A percentile compares a stretch with the other conserved stretches of the same genome.
phyloP scores from a whole-genome alignment of 345 rosid genomes.

The Euphorbia lathyris region DNA sequence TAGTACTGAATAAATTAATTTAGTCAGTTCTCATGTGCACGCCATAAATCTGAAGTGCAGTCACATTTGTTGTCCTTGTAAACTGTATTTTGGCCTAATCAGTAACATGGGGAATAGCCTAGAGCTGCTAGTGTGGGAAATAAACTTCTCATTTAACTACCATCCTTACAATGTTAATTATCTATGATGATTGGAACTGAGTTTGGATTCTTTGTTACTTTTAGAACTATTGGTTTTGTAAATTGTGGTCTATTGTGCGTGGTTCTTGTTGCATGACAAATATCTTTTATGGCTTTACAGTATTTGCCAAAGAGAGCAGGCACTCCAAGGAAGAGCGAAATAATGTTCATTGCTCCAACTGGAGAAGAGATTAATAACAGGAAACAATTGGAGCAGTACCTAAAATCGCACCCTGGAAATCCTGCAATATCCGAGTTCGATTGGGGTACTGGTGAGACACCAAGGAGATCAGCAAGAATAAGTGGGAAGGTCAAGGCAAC shows the following conservation, averaged over 20 bases:
- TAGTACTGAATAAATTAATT: background rate
- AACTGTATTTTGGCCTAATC: background rate
- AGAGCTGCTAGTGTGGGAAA: too few species aligned
- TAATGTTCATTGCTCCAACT: constrained; percentile 68
- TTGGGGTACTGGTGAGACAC: constrained; percentile 80
- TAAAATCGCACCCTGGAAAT: constrained; percentile 65
- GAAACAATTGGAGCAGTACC: constrained; percentile 74
- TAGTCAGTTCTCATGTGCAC: background rate
- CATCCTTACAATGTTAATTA: too few species aligned
- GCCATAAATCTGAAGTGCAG: background rate
- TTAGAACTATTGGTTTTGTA: too few species aligned
- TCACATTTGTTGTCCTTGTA: background rate
- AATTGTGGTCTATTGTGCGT: background rate
- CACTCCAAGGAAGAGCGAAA: constrained; percentile 60
- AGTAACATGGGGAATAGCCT: too few species aligned
- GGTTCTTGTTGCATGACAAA: background rate
- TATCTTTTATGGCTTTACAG: constrained; percentile 32
- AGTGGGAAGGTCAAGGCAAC: constrained; percentile 65
- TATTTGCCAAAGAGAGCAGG: constrained; percentile 53
- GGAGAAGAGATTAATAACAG: constrained; percentile 66
- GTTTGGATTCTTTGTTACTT: too few species aligned
- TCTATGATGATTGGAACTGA: too few species aligned
- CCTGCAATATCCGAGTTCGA: constrained; percentile 61
- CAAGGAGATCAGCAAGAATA: constrained; percentile 83
- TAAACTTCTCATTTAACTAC: too few species aligned